These are phyloP conservation scores for Arachnomyces sp. DNA, from an alignment of 2,329 filamentous ascomycete species.

Conservation along the genomic window DNA sequence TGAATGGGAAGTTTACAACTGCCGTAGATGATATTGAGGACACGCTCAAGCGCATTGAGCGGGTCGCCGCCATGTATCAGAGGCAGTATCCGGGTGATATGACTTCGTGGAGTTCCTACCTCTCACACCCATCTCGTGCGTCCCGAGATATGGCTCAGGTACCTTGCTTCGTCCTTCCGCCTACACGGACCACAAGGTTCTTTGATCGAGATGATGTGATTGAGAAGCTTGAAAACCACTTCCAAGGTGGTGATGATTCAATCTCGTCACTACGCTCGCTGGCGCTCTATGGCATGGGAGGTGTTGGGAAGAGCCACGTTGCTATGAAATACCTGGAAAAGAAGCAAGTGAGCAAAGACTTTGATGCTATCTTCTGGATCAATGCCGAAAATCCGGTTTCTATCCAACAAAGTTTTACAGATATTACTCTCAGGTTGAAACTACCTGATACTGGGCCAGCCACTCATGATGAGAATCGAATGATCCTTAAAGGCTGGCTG, in stretches of 20 bases:
- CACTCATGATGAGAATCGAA: slow-evolving; percentile 2
- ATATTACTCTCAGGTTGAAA: slow-evolving; percentile 18
- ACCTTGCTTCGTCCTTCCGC: too few species aligned
- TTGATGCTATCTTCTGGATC: slow-evolving; percentile 23
- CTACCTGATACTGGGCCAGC: slow-evolving; percentile 14
- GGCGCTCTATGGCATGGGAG: slow-evolving; percentile 18
- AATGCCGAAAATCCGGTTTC: slow-evolving; percentile 19
- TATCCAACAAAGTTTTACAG: slow-evolving; percentile 20
- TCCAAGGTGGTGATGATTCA: slow-evolving; percentile 6
- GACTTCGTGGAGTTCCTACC: too few species aligned
- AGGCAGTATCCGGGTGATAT: too few species aligned
- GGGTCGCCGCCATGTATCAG: too few species aligned
- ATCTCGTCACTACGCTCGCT: slow-evolving; percentile 13
- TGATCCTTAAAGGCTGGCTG: slow-evolving; percentile 4
- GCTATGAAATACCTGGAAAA: slow-evolving; percentile 16
- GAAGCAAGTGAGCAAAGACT: slow-evolving; percentile 8
- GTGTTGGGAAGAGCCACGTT: slow-evolving; percentile 19
- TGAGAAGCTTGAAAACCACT: slow-evolving; percentile 13
- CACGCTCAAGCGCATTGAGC: too few species aligned
- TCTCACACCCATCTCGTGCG: too few species aligned
- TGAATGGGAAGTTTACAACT: too few species aligned
- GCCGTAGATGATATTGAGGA: too few species aligned
- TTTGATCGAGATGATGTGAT: slow-evolving; percentile 17
- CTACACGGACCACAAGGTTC: slow-evolving; percentile 5
- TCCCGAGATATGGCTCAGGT: too few species aligned